Base-by-base conservation (phyloP, 2,329 filamentous ascomycete species). In the Monascus ruber region DNA sequence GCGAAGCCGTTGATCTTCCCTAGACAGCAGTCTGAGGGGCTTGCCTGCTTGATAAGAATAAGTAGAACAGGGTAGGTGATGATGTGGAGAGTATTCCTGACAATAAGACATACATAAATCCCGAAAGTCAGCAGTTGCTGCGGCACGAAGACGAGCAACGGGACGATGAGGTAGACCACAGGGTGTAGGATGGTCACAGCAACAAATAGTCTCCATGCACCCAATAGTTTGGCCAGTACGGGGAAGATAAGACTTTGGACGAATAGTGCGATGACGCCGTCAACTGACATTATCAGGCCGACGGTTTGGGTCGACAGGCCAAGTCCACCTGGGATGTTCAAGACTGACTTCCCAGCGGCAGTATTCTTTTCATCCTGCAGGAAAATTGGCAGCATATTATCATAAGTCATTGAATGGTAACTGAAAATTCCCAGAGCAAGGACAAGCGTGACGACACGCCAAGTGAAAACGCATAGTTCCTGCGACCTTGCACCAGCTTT, bases 371-470 rank as follows among this genome's bases (percentile, higher is more conserved):
- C 55, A 51, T 94, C 87, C 59, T 95, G 87, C 37, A 94, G 77
- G 64, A 94, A 95, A 43, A 95, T 94, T 5, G 88, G 88, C 39
- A 94, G 71, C 1, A 95, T 73, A 57, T 94, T 85, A 55, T 95
- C 89, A 62, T 85, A 95, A 0, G 83, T 87, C 87, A 95, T 95
- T 31, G 83, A 86, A 63, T 95, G 88, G 58, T 94, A 94, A 4
- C 86, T 91, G 65, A 94, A 94, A 46, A 95, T 85, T 34, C 83
- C 85, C 35, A 95, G 67, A 1, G 88, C 82, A n/a, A 86, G 54
- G 31, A 91, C 78, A 38, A 94, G 75, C 60, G 83, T 79, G 48
- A 84, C 68, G 43, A 94, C 79, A 32, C 74, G 75, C 60, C 66
- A 71, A 2, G 73, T 80, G 49, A 81, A 76, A 37, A 73, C 69